phyloP scores from a whole-genome alignment of 148 eudicot species.

The Silene latifolia region DNA sequence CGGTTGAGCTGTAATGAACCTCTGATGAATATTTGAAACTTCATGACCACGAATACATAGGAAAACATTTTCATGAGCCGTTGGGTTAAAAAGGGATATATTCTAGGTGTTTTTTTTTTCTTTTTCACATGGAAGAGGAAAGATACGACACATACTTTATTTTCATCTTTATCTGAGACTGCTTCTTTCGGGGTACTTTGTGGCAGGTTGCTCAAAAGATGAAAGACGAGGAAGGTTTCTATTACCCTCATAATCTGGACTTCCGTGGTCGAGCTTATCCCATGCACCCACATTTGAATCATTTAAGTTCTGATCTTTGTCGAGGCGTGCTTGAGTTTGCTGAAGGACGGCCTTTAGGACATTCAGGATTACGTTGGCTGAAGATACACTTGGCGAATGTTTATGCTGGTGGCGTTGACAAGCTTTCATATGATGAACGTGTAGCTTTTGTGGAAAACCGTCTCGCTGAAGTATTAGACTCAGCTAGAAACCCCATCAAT shows the following conservation, averaged over 20 bases:
- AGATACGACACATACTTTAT: background rate
- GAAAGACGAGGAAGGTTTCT: slow-evolving; percentile 87
- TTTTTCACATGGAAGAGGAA: background rate
- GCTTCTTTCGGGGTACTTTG: slow-evolving; percentile 14
- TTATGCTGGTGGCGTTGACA: slow-evolving; percentile 76
- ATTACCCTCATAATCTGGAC: slow-evolving; percentile 88
- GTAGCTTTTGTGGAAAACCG: slow-evolving; percentile 67
- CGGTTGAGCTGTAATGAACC: background rate
- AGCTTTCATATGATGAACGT: slow-evolving; percentile 76
- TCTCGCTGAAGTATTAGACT: slow-evolving; percentile 59
- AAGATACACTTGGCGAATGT: slow-evolving; percentile 83
- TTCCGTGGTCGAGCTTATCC: slow-evolving; percentile 95
- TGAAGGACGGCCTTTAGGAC: slow-evolving; percentile 80
- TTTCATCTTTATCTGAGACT: slow-evolving; percentile 2
- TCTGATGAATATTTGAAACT: background rate
- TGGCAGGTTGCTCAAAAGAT: slow-evolving; percentile 80
- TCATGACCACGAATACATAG: background rate
- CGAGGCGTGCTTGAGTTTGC: slow-evolving; percentile 93
- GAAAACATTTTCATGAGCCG: background rate
- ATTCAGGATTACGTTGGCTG: slow-evolving; percentile 76
- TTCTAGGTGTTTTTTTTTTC: background rate
- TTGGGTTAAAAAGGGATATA: background rate
- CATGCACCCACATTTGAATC: slow-evolving; percentile 91
- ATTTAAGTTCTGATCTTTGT: slow-evolving; percentile 83
- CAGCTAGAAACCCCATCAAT: slow-evolving; percentile 65